phyloP scores from a whole-genome alignment of 805 yeast species.

The Ogataea pignaliae region DNA sequence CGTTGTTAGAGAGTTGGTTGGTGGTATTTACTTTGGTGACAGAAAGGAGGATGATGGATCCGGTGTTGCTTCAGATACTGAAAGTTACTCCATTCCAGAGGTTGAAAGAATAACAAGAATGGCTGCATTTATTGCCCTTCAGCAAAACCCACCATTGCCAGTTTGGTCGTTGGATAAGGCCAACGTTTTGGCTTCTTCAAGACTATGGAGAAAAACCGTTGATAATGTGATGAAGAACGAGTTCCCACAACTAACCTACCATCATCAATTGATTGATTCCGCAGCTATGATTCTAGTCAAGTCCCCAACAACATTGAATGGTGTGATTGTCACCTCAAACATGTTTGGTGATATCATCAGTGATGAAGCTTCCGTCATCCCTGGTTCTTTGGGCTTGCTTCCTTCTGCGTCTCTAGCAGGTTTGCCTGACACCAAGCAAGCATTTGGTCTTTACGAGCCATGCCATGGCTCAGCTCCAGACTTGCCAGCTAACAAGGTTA shows the following conservation, averaged over 20 bases:
- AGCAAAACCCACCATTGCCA: constrained; percentile 89
- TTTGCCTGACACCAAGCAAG: constrained; percentile 90
- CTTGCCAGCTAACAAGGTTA: constrained; percentile 78
- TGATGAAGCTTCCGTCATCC: constrained; percentile 97
- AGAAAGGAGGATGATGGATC: constrained; percentile 87
- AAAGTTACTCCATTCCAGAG: constrained; percentile 85
- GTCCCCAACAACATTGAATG: constrained; percentile 86
- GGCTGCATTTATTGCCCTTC: constrained; percentile 97
- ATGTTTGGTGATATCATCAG: constrained; percentile 98
- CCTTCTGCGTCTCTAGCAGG: constrained; percentile 97
- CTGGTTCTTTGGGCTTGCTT: constrained; percentile 92
- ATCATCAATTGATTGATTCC: constrained; percentile 96
- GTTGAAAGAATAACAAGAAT: constrained; percentile 94
- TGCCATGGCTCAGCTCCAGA: constrained; percentile 99
- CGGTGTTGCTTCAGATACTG: constrained; percentile 91
- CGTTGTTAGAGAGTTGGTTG: constrained; percentile 94
- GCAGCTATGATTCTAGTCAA: constrained; percentile 98
- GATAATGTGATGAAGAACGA: constrained; percentile 79
- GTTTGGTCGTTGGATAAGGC: constrained; percentile 97
- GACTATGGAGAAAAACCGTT: constrained; percentile 95
- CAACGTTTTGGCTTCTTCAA: constrained; percentile 91
- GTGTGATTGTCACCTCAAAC: constrained; percentile 87
- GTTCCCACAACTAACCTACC: constrained; percentile 81
- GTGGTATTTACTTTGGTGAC: constrained; percentile 97
- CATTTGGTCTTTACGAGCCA: constrained; percentile 96